Conservation (phyloP, 2,329 filamentous ascomycete genomes). For the Claviceps spartinae region DNA sequence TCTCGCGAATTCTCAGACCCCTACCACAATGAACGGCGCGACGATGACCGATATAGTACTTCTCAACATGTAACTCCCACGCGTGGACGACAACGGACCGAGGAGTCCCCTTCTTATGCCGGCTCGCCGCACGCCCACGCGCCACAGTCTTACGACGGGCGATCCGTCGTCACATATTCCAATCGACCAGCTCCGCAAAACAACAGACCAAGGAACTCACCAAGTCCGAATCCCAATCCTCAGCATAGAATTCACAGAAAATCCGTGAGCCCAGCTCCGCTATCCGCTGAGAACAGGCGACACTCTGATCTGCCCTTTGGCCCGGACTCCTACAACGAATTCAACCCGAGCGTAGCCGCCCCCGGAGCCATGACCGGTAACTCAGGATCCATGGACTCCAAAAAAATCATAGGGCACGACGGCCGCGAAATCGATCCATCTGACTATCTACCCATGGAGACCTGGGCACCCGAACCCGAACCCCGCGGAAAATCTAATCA, state of each 20-base stretch:
- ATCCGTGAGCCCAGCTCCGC: constrained; percentile 59
- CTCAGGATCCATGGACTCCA: constrained; percentile 33
- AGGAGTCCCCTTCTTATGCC: constrained; percentile 15
- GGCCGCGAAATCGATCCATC: constrained; percentile 68
- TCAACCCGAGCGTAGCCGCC: constrained; percentile 46
- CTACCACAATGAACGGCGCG: constrained; percentile 15
- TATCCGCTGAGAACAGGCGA: constrained; percentile 31
- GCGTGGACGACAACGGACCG: constrained; percentile 26
- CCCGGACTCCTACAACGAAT: constrained; percentile 60
- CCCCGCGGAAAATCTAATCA: constrained; percentile 24
- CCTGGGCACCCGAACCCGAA: constrained; percentile 66
- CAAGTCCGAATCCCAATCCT: constrained; percentile 27
- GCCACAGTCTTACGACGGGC: constrained; percentile 31
- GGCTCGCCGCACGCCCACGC: constrained; percentile 19
- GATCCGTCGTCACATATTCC: constrained; percentile 25
- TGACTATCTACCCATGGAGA: constrained; percentile 64
- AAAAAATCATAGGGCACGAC: constrained; percentile 62
- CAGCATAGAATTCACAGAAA: constrained; percentile 51
- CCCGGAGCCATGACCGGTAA: constrained; percentile 17
- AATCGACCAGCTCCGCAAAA: constrained; percentile 17
- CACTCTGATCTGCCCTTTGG: constrained; percentile 55
- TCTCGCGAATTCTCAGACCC: constrained; percentile 44
- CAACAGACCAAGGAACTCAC: constrained; percentile 17
- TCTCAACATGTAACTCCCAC: constrained; percentile 25
- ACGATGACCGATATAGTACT: constrained; percentile 29